Base-by-base conservation (phyloP, 306 rosid species). In the Carpinus fangiana region DNA sequence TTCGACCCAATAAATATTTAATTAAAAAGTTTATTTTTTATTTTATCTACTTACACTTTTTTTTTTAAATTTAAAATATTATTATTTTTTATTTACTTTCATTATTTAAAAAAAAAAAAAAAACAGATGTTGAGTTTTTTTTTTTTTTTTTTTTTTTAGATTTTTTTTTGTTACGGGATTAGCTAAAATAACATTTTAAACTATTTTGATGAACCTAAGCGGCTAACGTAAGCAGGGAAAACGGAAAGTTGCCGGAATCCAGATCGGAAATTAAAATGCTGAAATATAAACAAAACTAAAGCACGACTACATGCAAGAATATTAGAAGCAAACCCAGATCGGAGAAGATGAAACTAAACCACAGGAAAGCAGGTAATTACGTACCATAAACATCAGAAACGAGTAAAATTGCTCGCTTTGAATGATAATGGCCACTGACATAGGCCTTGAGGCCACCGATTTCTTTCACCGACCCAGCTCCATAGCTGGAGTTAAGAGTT, bases 381-480 rank as follows among this genome's bases (percentile, higher is more conserved):
- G 7, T 41, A 66, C 72, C 72, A 41, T 38, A 66, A 38, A 66
- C 72, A 10, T 66, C 72, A 38, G 72, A 66, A 66, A 66, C 23
- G 13, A 66, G 72, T n/a, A 66, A 2, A 48, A 66, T 18, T 66
- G 72, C 72, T 9, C n/a, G 48, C 50, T 41, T 66, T 48, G 51
- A 66, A 66, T 2, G 72, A 66, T 3, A 4, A 4, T 66, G 72
- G 28, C 50, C 72, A 66, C 72, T 66, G n/a, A 66, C 50, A n/a
- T 66, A 66, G 13, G 72, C 72, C 23, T 66, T 66, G 51, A 38
- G 51, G 72, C 72, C 72, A 18, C 72, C 72, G 18, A 66, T 66
- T 7, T 66, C 4, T n/a, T 66, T 41, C 23, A 66, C 72, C 2
- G 23, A 66, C 3, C 72, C 72, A 41, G 28, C 72, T 66, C 72